Evolutionary conservation across 768 basidiomycete species (phyloP).

Genomic region (Suillus ampliporus): DNA sequence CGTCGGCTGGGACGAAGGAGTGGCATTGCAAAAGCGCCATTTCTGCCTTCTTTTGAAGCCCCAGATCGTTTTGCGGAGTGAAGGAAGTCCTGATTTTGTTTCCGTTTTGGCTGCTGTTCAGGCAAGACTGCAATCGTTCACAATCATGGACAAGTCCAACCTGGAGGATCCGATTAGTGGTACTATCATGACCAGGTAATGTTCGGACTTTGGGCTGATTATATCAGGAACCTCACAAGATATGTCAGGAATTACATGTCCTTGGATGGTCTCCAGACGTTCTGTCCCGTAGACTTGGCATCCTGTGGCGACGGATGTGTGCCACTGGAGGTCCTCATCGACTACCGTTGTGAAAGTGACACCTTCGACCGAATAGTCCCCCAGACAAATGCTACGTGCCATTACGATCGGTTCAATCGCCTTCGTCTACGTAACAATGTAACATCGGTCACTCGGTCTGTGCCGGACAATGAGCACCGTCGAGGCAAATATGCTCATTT

Average conservation of each 20-base stretch:
- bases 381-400: conserved; percentile 83
- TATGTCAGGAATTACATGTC: conserved; percentile 72
- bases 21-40: conserved; percentile 71
- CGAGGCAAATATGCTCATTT: conserved; percentile 50
- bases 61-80: conserved; percentile 79
- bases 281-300: conserved; percentile 64
- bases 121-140: conserved; percentile 77
- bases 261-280: conserved; percentile 84
- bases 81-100: conserved; percentile 48
- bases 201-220: conserved; percentile 12
- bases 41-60: conserved; percentile 91
- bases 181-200: conserved; percentile 83
- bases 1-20: conserved; percentile 74
- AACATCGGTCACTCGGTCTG: conserved; percentile 52
- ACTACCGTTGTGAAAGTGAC: conserved; percentile 79
- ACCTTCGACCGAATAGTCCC: conserved; percentile 91
- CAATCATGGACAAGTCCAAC: conserved; percentile 80
- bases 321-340: conserved; percentile 90
- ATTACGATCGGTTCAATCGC: conserved; percentile 95
- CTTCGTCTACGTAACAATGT: conserved; percentile 79
- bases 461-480: conserved; percentile 42
- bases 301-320: conserved; percentile 60
- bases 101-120: conserved; percentile 81
- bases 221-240: neutral
- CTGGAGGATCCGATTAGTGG: conserved; percentile 85